Conservation (phyloP, 129 eudicot species). For the Chrysanthemum lavandulifolium region DNA sequence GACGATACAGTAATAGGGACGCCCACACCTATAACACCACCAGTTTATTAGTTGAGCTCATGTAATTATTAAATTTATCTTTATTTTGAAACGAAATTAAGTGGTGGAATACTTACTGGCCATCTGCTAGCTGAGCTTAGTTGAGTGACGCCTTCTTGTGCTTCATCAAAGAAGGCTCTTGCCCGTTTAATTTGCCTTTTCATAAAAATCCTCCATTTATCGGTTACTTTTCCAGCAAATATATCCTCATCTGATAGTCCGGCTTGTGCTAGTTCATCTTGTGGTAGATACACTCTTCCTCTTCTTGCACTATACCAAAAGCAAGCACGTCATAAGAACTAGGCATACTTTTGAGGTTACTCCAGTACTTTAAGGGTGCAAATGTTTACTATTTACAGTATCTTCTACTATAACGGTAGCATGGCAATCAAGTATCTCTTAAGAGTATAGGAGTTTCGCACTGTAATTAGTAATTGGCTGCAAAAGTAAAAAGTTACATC, state of each 20-base stretch:
- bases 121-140: constrained; percentile 96
- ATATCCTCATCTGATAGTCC: constrained; percentile 97
- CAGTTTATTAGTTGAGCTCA: neutral
- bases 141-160: constrained; percentile 84
- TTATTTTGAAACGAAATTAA: neutral
- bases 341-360: constrained; percentile 5
- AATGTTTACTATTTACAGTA: neutral
- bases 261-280: constrained; percentile 88
- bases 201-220: constrained; percentile 95
- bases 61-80: no score
- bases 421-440: neutral
- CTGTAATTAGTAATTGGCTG: neutral
- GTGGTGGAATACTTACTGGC: constrained; percentile 68
- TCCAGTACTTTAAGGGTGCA: no score
- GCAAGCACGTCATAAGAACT: constrained; percentile 16
- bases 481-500: neutral
- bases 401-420: neutral
- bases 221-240: constrained; percentile 93
- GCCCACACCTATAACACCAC: constrained; percentile 83
- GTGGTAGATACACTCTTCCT: constrained; percentile 93
- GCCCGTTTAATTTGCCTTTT: constrained; percentile 92
- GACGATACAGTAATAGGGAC: constrained; percentile 72
- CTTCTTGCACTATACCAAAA: constrained; percentile 75
- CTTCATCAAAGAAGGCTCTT: constrained; percentile 86
- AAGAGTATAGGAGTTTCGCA: neutral